phyloP scores from a whole-genome alignment of 495 filamentous ascomycete species.

The Podospora appendiculata region DNA sequence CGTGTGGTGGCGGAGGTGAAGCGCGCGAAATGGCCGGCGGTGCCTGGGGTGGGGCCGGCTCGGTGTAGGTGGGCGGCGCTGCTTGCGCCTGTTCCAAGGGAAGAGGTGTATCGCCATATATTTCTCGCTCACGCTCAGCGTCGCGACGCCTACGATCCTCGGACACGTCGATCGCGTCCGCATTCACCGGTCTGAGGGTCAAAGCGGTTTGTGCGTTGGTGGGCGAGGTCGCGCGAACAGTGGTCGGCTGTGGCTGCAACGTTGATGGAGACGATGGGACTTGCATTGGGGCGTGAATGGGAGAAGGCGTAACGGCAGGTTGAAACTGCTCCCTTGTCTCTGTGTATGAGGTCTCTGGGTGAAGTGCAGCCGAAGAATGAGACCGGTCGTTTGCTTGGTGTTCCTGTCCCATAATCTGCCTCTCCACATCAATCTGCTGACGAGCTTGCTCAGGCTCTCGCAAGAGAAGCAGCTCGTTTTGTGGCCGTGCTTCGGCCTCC shows the following conservation, averaged over 20 bases:
- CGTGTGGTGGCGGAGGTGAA: conserved; percentile 13
- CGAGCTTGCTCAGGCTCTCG: not conserved
- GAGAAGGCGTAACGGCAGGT: not conserved
- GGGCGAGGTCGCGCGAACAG: conserved; percentile 4
- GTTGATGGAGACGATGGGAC: not conserved
- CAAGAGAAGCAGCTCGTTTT: not conserved
- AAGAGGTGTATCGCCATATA: conserved; percentile 38
- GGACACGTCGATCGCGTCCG: conserved; percentile 18
- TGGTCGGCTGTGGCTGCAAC: not conserved
- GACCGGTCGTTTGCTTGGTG: no score
- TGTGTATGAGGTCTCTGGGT: not conserved
- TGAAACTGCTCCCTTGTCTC: not conserved
- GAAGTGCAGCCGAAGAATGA: no score
- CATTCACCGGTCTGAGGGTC: not conserved
- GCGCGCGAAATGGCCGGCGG: conserved; percentile 17
- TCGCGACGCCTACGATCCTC: conserved; percentile 32
- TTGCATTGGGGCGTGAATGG: conserved; percentile 10
- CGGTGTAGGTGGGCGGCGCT: not conserved
- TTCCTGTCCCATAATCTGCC: no score
- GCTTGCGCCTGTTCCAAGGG: conserved; percentile 6
- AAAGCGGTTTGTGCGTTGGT: not conserved
- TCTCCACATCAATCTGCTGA: not conserved
- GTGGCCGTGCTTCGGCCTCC: conserved; percentile 15
- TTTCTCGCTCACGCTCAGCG: conserved; percentile 44
- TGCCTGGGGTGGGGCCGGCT: conserved; percentile 8